Conservation (phyloP, 148 eudicot genomes). For the Silene uniflora region DNA sequence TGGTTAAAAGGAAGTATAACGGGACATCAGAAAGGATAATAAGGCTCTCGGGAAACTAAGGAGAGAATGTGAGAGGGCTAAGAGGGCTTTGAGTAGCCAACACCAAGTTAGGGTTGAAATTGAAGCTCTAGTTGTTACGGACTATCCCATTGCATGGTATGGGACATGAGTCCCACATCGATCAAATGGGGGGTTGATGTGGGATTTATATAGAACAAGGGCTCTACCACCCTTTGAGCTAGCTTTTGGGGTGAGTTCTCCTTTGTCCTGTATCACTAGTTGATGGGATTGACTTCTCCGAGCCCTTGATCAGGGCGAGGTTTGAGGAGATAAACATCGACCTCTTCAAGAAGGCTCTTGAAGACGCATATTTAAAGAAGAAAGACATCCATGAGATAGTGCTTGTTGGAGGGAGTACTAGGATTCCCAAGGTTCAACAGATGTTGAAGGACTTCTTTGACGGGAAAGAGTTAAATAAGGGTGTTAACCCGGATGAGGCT, state of each 20-base stretch:
- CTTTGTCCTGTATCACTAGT: no score
- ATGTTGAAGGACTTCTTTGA: slow-evolving; percentile 51
- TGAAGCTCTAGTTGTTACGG: slow-evolving; percentile 36
- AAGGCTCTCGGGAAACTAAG: slow-evolving; percentile 47
- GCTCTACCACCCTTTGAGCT: no score
- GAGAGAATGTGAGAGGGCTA: slow-evolving; percentile 48
- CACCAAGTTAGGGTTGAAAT: slow-evolving; percentile 50
- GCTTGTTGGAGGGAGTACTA: slow-evolving; percentile 53
- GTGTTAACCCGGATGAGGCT: slow-evolving; percentile 52
- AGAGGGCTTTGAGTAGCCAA: slow-evolving; percentile 48
- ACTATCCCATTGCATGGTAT: no score
- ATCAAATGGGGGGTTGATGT: no score
- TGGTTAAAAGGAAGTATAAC: slow-evolving; percentile 42
- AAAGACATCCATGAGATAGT: slow-evolving; percentile 40
- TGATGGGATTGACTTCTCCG: slow-evolving; percentile 44
- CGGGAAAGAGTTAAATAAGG: slow-evolving; percentile 45
- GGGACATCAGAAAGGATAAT: slow-evolving; percentile 47
- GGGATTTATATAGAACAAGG: no score
- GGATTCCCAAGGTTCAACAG: slow-evolving; percentile 52
- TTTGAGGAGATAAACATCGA: slow-evolving; percentile 50
- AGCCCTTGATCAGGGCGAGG: slow-evolving; percentile 47
- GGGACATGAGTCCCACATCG: no score
- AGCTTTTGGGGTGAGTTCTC: no score
- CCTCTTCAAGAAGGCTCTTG: slow-evolving; percentile 43
- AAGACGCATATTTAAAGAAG: slow-evolving; percentile 47